phyloP scores from a whole-genome alignment of 2,329 filamentous ascomycete species.

The Lachnellula arida region DNA sequence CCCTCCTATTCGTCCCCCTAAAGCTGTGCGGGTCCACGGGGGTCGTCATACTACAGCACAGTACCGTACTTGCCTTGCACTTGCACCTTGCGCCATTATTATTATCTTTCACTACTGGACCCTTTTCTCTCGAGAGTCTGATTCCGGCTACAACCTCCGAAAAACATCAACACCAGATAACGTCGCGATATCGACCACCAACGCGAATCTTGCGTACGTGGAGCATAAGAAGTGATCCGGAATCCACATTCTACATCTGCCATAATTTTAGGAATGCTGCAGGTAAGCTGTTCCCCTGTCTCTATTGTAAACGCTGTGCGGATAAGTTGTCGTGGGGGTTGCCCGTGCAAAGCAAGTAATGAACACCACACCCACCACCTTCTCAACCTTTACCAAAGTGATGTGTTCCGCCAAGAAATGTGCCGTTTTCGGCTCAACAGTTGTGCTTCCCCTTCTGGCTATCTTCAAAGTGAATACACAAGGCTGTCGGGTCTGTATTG shows the following conservation, averaged over 20 bases:
- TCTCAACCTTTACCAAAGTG: not conserved
- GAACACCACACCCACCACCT: constrained; percentile 2
- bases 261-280: constrained; percentile 29
- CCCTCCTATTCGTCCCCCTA: not conserved
- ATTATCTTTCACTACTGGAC: constrained; percentile 1
- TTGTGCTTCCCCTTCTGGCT: not conserved
- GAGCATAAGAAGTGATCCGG: not conserved
- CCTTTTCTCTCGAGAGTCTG: constrained; percentile 3
- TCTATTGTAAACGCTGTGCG: constrained; percentile 3
- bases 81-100: too few species aligned
- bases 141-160: too few species aligned
- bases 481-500: not conserved
- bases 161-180: constrained; percentile 7
- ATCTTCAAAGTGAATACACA: not conserved
- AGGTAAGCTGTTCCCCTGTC: constrained; percentile 27
- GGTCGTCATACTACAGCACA: constrained; percentile 22
- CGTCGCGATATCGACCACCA: constrained; percentile 24
- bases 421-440: not conserved
- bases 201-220: constrained; percentile 1
- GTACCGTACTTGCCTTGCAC: too few species aligned
- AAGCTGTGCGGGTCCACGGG: constrained; percentile 7
- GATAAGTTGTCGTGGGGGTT: constrained; percentile 19
- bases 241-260: constrained; percentile 3
- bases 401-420: not conserved
- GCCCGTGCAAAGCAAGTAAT: not conserved